Percentiles rank a stretch among this genome's conserved stretches.
Evolutionary conservation across 257 asterid species (phyloP).

Genomic region (Solanum boliviense): DNA sequence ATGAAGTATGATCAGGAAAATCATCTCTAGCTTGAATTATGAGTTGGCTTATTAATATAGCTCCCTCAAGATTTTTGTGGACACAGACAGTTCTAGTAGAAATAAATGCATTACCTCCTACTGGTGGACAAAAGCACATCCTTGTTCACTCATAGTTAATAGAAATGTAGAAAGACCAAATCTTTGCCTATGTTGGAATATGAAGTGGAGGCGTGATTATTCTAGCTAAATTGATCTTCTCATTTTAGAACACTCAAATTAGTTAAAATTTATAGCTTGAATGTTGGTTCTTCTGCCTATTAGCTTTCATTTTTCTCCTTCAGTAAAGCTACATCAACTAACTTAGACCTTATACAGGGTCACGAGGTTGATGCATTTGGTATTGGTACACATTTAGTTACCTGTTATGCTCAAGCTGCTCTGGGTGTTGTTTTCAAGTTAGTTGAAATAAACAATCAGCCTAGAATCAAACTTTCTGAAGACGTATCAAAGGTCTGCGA

Average conservation of each 20-base stretch:
- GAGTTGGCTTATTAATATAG: neutral
- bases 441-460: slow-evolving; percentile 91
- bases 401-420: slow-evolving; percentile 98
- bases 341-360: slow-evolving; percentile 43
- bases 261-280: neutral
- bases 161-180: neutral
- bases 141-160: neutral
- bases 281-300: neutral
- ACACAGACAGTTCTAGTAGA: neutral
- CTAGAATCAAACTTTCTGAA: slow-evolving; percentile 95
- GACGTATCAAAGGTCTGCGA: slow-evolving; percentile 83
- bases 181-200: neutral
- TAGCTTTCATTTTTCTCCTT: neutral
- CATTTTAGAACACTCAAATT: neutral
- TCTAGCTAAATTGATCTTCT: neutral
- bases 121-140: neutral
- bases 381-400: slow-evolving; percentile 92
- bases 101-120: neutral
- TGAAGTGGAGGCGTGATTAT: neutral
- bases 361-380: slow-evolving; percentile 94
- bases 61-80: neutral
- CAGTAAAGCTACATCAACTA: neutral
- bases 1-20: neutral
- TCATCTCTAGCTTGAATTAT: neutral
- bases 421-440: slow-evolving; percentile 91